A percentile compares a stretch with the other conserved stretches of the same genome.
Conservation (phyloP, 2,329 filamentous ascomycete species). For the Pleomassaria siparia region DNA sequence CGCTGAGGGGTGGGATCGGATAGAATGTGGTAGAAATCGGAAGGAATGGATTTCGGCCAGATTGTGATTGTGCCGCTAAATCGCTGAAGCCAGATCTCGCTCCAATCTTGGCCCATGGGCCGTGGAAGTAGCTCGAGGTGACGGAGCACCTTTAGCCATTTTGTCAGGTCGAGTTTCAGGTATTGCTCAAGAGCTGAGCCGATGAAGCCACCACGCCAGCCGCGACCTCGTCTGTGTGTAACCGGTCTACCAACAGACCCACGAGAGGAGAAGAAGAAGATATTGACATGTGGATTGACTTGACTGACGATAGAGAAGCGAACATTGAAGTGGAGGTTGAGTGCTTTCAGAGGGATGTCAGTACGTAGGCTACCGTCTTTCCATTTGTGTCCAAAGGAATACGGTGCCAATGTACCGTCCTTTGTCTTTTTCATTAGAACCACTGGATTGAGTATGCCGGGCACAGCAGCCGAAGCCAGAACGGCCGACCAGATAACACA, state of each 20-base stretch:
- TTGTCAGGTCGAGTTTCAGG: constrained; percentile 92
- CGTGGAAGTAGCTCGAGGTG: constrained; percentile 90
- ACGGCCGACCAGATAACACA: constrained; percentile 99
- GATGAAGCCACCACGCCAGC: constrained; percentile 94
- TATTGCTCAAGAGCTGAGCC: constrained; percentile 92
- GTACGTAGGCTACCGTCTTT: constrained; percentile 94
- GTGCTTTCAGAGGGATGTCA: constrained; percentile 89
- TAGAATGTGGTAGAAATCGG: constrained; percentile 84
- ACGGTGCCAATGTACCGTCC: constrained; percentile 77
- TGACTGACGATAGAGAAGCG: constrained; percentile 89
- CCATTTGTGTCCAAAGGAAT: constrained; percentile 98
- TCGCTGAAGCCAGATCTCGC: constrained; percentile 90
- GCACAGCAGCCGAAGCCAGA: constrained; percentile 90
- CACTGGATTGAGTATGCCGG: constrained; percentile 91
- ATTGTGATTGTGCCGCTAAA: constrained; percentile 96
- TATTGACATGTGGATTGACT: constrained; percentile 96
- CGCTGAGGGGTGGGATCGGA: constrained; percentile 76
- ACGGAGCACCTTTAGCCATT: constrained; percentile 94
- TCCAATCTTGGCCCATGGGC: constrained; percentile 93
- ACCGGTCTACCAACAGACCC: constrained; percentile 91
- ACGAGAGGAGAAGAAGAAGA: constrained; percentile 97
- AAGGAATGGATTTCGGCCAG: constrained; percentile 79
- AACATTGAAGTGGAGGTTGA: constrained; percentile 97
- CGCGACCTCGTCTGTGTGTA: constrained; percentile 87
- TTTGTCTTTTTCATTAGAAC: constrained; percentile 86